A percentile compares a stretch with the other conserved stretches of the same genome.
phyloP scores from a whole-genome alignment of 2,329 filamentous ascomycete species.

The Scytalidium lignicola region DNA sequence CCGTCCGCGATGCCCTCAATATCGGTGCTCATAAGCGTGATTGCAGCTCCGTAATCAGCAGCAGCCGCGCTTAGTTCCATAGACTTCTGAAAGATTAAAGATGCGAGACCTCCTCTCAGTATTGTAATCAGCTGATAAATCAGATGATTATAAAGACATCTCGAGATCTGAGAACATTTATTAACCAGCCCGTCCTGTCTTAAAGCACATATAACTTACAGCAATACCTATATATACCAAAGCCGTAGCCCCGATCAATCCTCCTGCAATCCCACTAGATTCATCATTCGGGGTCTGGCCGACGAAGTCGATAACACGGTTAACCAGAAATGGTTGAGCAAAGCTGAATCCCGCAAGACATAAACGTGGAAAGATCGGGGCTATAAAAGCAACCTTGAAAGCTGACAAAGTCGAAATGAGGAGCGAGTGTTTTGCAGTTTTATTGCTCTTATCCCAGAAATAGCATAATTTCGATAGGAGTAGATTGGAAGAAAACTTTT shows the following conservation, averaged over 20 bases:
- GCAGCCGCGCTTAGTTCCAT: slow-evolving; percentile 8
- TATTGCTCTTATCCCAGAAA: background rate
- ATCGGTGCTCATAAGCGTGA: slow-evolving; percentile 24
- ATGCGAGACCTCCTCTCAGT: slow-evolving; percentile 4
- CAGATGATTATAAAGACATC: slow-evolving; percentile 3
- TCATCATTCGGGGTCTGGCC: slow-evolving; percentile 1
- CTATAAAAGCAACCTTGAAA: background rate
- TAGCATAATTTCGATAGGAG: background rate
- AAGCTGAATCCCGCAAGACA: slow-evolving; percentile 9
- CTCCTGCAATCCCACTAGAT: slow-evolving; percentile 8
- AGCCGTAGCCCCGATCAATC: slow-evolving; percentile 17
- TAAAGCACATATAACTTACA: background rate
- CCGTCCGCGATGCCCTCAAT: slow-evolving; percentile 23
- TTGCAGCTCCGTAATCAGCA: slow-evolving; percentile 7
- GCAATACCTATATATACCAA: slow-evolving; percentile 20
- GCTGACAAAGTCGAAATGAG: background rate
- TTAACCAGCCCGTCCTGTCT: slow-evolving; percentile 7
- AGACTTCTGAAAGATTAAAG: slow-evolving; percentile 6
- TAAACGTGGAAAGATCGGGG: slow-evolving; percentile 6
- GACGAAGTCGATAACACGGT: slow-evolving; percentile 3
- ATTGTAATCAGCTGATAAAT: slow-evolving; percentile 5
- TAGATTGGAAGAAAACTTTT: background rate
- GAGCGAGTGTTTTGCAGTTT: background rate
- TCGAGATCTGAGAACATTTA: slow-evolving; percentile 12
- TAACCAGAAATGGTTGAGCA: slow-evolving; percentile 14